Percentiles rank a stretch among this genome's conserved stretches.
These are phyloP conservation scores for Aphanomyces invadans DNA, from an alignment of 352 stramenopile species.

Conservation along the genomic window DNA sequence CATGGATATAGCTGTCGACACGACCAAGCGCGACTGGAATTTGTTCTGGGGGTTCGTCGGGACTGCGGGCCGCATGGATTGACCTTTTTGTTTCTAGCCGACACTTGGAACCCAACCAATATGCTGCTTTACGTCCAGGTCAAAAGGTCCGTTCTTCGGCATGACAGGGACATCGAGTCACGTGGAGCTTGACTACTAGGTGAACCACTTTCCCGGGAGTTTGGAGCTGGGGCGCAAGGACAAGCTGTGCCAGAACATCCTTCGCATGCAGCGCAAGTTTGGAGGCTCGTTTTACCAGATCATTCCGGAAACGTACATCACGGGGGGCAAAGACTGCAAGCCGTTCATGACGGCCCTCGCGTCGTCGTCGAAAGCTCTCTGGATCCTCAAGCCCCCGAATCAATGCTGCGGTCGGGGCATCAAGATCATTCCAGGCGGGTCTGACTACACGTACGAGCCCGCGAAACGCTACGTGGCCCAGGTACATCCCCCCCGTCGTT, in stretches of 20 bases:
- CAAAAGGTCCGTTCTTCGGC: slow-evolving; percentile 36
- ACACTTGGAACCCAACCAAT: slow-evolving; percentile 45
- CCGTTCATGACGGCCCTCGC: slow-evolving; percentile 48
- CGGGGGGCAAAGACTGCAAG: slow-evolving; percentile 50
- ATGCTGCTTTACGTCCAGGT: slow-evolving; percentile 36
- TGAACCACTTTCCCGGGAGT: slow-evolving; percentile 73
- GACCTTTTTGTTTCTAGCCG: slow-evolving; percentile 21
- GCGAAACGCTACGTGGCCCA: slow-evolving; percentile 61
- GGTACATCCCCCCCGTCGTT: slow-evolving; percentile 23
- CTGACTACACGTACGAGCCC: slow-evolving; percentile 39
- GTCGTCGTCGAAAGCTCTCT: slow-evolving; percentile 42
- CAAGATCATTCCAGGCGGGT: slow-evolving; percentile 47
- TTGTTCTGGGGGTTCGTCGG: slow-evolving; percentile 60
- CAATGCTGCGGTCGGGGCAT: slow-evolving; percentile 70
- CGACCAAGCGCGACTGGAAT: slow-evolving; percentile 38
- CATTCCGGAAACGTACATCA: slow-evolving; percentile 71
- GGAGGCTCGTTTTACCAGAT: slow-evolving; percentile 37
- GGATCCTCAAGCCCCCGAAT: slow-evolving; percentile 76
- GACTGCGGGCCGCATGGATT: too few relatives aligned
- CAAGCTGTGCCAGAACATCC: slow-evolving; percentile 43
- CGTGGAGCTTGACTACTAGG: slow-evolving; percentile 4
- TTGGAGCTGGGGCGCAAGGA: slow-evolving; percentile 76
- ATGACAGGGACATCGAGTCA: too few relatives aligned
- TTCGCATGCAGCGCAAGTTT: slow-evolving; percentile 61
- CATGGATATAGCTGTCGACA: slow-evolving; percentile 27